Conservation (phyloP, 1,284 basidiomycete genomes). For the Cystobasidiaceae sp. region DNA sequence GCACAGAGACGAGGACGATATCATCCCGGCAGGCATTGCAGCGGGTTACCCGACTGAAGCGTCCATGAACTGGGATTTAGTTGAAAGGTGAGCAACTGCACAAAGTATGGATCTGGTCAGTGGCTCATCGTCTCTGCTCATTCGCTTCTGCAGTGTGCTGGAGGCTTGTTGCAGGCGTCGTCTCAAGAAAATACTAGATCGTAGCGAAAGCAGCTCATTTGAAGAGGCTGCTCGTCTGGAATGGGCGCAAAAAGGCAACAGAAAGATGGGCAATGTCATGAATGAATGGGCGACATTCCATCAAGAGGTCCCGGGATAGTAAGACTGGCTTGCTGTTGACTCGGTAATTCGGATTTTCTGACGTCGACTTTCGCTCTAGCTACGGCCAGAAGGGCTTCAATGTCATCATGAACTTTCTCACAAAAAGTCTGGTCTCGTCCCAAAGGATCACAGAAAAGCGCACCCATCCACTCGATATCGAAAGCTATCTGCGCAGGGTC, state of each 20-base stretch:
- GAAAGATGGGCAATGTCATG: constrained; percentile 29
- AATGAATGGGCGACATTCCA: constrained; percentile 35
- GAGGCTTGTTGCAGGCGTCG: neutral
- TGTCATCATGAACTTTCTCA: constrained; percentile 28
- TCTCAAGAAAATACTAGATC: constrained; percentile 26
- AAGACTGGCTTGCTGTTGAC: constrained; percentile 1
- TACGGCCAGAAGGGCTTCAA: constrained; percentile 38
- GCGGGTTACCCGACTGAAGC: constrained; percentile 31
- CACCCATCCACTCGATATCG: constrained; percentile 29
- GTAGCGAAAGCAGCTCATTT: constrained; percentile 21
- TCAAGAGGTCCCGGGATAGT: constrained; percentile 41
- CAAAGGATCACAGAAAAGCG: constrained; percentile 20
- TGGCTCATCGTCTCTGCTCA: neutral
- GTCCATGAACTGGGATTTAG: constrained; percentile 30
- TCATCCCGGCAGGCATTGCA: constrained; percentile 35
- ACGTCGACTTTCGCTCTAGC: constrained; percentile 19
- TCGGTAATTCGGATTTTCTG: neutral
- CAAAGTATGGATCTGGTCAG: too few relatives aligned
- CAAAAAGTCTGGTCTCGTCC: constrained; percentile 1
- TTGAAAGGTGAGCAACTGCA: constrained; percentile 33
- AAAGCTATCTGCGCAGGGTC: constrained; percentile 38
- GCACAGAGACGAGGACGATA: constrained; percentile 34
- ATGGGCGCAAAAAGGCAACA: constrained; percentile 23
- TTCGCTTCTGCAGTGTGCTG: constrained; percentile 20
- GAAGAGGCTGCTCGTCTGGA: constrained; percentile 30